Conservation (phyloP, 441 rosid genomes). For the Metrosideros polymorpha region DNA sequence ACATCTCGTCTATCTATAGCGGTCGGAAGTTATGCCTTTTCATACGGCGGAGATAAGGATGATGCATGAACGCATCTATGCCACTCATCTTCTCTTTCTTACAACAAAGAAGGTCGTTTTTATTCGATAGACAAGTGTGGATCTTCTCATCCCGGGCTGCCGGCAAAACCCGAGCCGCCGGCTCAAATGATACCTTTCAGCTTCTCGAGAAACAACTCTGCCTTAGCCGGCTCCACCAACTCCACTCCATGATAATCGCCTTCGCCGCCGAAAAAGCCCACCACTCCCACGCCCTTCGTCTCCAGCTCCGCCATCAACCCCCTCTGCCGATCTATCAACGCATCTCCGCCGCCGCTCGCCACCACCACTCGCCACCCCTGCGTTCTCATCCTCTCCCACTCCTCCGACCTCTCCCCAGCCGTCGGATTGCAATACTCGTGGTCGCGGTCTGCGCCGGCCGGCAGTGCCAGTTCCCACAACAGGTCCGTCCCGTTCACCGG, state of each 20-base stretch:
- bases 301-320: slow-evolving; percentile 19
- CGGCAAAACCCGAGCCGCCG: neutral
- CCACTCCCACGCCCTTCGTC: slow-evolving; percentile 22
- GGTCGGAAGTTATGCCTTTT: neutral
- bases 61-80: no score
- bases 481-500: slow-evolving; percentile 20
- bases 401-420: neutral
- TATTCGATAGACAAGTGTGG: neutral
- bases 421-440: neutral
- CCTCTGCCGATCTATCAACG: slow-evolving; percentile 34
- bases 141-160: neutral
- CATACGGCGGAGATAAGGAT: no score
- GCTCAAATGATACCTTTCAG: neutral
- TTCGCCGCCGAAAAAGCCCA: neutral
- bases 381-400: slow-evolving; percentile 4
- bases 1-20: neutral
- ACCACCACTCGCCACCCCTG: slow-evolving; percentile 13
- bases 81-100: neutral
- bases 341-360: slow-evolving; percentile 26
- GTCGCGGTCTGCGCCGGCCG: neutral
- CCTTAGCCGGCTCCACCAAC: neutral
- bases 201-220: neutral
- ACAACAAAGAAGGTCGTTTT: neutral
- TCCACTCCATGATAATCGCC: neutral
- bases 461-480: slow-evolving; percentile 21